A percentile compares a stretch with the other conserved stretches of the same genome.
Conservation (phyloP, 805 yeast genomes). For the Cyberlindnera maclurae region DNA sequence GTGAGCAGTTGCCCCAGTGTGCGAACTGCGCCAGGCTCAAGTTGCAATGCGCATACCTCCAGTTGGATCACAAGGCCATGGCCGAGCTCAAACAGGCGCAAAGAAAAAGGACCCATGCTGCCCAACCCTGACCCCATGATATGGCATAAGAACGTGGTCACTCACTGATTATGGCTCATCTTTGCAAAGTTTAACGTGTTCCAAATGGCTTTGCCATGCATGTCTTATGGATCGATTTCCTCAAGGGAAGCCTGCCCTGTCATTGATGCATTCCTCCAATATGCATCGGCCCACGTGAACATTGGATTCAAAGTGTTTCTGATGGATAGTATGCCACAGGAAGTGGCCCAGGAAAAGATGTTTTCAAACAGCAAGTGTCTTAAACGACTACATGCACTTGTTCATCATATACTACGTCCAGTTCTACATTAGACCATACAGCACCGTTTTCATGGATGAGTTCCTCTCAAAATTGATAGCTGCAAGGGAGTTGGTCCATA, state of each 20-base stretch:
- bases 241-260: slow-evolving; percentile 19
- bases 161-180: no score
- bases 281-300: slow-evolving; percentile 14
- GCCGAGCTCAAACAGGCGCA: slow-evolving; percentile 45
- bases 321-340: slow-evolving; percentile 7
- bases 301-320: slow-evolving; percentile 16
- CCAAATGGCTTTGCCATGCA: slow-evolving; percentile 18
- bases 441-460: slow-evolving; percentile 24
- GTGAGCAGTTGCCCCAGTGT: slow-evolving; percentile 55
- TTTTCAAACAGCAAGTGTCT: slow-evolving; percentile 16
- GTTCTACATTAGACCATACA: slow-evolving; percentile 28
- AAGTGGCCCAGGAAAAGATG: slow-evolving; percentile 6
- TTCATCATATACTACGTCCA: slow-evolving; percentile 24
- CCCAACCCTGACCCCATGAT: no score
- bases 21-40: slow-evolving; percentile 44
- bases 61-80: slow-evolving; percentile 41
- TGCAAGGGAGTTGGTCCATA: slow-evolving; percentile 14
- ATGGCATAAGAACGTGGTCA: no score
- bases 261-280: slow-evolving; percentile 17
- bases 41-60: slow-evolving; percentile 41
- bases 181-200: slow-evolving; percentile 22
- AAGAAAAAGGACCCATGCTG: slow-evolving; percentile 27
- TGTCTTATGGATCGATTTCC: slow-evolving; percentile 17
- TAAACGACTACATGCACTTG: slow-evolving; percentile 16
- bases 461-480: slow-evolving; percentile 18